Conservation (phyloP, 139 green algal species). For the Eudorina sp. region DNA sequence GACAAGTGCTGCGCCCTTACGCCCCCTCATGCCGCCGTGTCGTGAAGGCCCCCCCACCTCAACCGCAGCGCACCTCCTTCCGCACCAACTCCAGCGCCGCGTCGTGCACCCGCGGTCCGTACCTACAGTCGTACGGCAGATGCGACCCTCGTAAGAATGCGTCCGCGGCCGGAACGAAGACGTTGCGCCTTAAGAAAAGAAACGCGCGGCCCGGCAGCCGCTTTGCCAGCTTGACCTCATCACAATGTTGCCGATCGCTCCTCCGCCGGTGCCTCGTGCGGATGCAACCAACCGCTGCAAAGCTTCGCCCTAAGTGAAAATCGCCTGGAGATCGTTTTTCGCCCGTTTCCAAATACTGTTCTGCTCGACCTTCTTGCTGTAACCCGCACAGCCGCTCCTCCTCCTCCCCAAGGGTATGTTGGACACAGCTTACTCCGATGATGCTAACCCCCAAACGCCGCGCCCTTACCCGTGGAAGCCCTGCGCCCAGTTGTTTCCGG, state of each 20-base stretch:
- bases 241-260: background rate
- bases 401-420: background rate
- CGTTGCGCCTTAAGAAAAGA: background rate
- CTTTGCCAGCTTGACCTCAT: background rate
- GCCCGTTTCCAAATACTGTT: too few relatives aligned
- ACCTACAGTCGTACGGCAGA: background rate
- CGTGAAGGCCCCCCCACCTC: too few relatives aligned
- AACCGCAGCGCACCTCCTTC: slow-evolving; percentile 62
- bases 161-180: background rate
- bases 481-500: slow-evolving; percentile 91
- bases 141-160: background rate
- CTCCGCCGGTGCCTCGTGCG: background rate
- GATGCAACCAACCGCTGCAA: background rate
- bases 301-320: too few relatives aligned
- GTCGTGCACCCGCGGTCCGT: slow-evolving; percentile 49
- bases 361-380: too few relatives aligned
- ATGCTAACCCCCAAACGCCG: background rate
- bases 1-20: too few relatives aligned
- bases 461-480: slow-evolving; percentile 79
- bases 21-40: background rate
- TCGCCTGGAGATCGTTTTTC: too few relatives aligned
- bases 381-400: too few relatives aligned
- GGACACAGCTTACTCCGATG: background rate
- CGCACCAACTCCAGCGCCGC: slow-evolving; percentile 71
- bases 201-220: too few relatives aligned